Evolutionary conservation across 2,329 filamentous ascomycete species (phyloP).

Genomic region (Penicillium polonicum): DNA sequence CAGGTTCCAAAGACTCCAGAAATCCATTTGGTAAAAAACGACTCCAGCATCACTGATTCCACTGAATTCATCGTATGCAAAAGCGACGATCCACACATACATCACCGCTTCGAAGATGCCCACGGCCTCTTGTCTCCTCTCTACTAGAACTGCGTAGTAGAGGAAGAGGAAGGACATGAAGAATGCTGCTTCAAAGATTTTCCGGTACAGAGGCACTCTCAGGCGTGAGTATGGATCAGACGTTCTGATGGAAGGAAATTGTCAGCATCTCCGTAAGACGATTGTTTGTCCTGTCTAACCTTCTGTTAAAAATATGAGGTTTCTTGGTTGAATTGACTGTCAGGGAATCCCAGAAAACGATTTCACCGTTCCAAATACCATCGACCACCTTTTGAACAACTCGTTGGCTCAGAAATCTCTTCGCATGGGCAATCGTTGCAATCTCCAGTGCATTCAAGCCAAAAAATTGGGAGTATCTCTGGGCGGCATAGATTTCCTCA

Average conservation of each 20-base stretch:
- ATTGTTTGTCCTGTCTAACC: slow-evolving; percentile 27
- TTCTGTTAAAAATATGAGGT: slow-evolving; percentile 70
- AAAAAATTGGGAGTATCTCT: slow-evolving; percentile 66
- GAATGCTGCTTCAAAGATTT: slow-evolving; percentile 79
- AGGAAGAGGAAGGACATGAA: slow-evolving; percentile 73
- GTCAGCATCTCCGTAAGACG: slow-evolving; percentile 25
- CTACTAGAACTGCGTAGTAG: slow-evolving; percentile 83
- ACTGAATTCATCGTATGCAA: slow-evolving; percentile 82
- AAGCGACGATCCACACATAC: slow-evolving; percentile 83
- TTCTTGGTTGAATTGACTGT: slow-evolving; percentile 71
- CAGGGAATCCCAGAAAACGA: slow-evolving; percentile 83
- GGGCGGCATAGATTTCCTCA: slow-evolving; percentile 57
- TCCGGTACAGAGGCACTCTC: slow-evolving; percentile 79
- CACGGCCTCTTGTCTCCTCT: slow-evolving; percentile 65
- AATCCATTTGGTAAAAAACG: slow-evolving; percentile 78
- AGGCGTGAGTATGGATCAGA: slow-evolving; percentile 73
- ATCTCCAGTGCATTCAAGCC: slow-evolving; percentile 85
- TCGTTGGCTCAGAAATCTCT: slow-evolving; percentile 78
- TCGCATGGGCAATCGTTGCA: slow-evolving; percentile 75
- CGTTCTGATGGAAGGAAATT: slow-evolving; percentile 37
- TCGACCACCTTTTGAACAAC: slow-evolving; percentile 80
- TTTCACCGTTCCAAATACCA: slow-evolving; percentile 81
- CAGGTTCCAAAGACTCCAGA: slow-evolving; percentile 75
- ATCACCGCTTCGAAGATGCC: slow-evolving; percentile 69
- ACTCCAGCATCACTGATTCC: slow-evolving; percentile 84